Evolutionary conservation across 208 protist genomes (phyloP), one percentile per base, ranked within the genome.

Genomic region (Tritrichomonas musculus): DNA sequence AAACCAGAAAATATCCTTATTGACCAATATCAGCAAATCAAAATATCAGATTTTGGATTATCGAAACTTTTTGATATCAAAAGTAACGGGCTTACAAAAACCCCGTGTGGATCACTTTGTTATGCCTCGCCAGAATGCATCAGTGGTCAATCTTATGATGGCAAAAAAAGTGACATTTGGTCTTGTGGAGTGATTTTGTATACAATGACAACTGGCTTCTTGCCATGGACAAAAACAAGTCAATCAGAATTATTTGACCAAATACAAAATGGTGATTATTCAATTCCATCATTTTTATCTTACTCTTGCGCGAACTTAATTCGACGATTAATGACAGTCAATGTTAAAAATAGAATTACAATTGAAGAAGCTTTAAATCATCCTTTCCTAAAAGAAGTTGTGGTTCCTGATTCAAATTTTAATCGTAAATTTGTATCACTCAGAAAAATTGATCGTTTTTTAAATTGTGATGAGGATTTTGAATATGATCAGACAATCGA

Each of bases 1-100:
- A 82, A 82, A 44, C 73, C 73, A 0, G 73, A 82, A 82, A 82
- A 82, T 25, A 82, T 82, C 11, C 41, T 82, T n/a, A 82, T 82
- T n/a, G 73, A 82, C 41, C n/a, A 53, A 50, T 82, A 53, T 36
- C 39, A 41, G 8, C 47, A 36, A 25, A 14, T 82, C 20, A 82
- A 82, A 82, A 82, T n/a, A n/a, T n/a, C n/a, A n/a, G n/a, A n/a
- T n/a, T n/a, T n/a, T n/a, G n/a, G n/a, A n/a, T n/a, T n/a, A 53
- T 9, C n/a, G n/a, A 20, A 41, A 82, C 30, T 82, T 82, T 30
- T 33, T 33, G 3, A 20, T 82, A n/a, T 82, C 73, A 5, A 49
- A 41, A 44, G 47, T 82, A 20, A 50, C 50, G n/a, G n/a, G n/a
- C n/a, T n/a, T n/a, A n/a, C n/a, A n/a, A n/a, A n/a, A n/a, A 82